These are phyloP conservation scores for Begonia peltatifolia DNA, from an alignment of 306 rosid species.

Conservation along the genomic window DNA sequence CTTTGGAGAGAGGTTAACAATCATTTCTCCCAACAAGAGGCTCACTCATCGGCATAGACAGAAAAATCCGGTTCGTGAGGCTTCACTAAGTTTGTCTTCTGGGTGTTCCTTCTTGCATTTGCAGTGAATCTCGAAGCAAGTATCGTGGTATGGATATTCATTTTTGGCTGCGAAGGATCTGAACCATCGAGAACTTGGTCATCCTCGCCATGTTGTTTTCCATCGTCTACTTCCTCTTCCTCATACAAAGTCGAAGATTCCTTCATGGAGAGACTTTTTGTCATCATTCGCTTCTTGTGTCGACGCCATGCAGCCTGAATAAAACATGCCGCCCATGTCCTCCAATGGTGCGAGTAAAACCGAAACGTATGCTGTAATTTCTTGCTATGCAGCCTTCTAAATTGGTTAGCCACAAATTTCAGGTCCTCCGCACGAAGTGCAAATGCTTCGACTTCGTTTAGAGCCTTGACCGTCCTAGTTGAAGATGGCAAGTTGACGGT, in stretches of 20 bases:
- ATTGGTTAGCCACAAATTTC: conserved; percentile 91
- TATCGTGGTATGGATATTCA: conserved; percentile 65
- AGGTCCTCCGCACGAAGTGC: conserved; percentile 92
- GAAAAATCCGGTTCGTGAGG: conserved; percentile 95
- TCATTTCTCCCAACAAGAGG: background rate
- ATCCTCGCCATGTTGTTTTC: conserved; percentile 27
- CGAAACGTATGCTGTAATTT: conserved; percentile 95
- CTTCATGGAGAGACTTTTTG: conserved; percentile 34
- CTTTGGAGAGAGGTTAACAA: background rate
- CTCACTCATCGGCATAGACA: conserved; percentile 41
- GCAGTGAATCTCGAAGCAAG: conserved; percentile 94
- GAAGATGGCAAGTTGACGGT: conserved; percentile 78
- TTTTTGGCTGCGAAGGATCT: conserved; percentile 41
- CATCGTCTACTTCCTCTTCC: conserved; percentile 23
- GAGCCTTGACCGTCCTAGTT: conserved; percentile 70
- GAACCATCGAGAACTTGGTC: conserved; percentile 22
- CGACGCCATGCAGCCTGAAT: conserved; percentile 97
- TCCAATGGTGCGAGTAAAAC: conserved; percentile 93
- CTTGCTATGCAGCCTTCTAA: conserved; percentile 93
- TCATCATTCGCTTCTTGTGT: conserved; percentile 47
- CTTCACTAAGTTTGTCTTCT: conserved; percentile 54
- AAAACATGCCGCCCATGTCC: conserved; percentile 99
- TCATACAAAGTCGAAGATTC: conserved; percentile 38
- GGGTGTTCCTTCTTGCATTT: conserved; percentile 75
- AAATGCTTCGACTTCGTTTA: conserved; percentile 84